phyloP scores from a whole-genome alignment of 2,329 filamentous ascomycete species.

The Cladosporium oxysporum region DNA sequence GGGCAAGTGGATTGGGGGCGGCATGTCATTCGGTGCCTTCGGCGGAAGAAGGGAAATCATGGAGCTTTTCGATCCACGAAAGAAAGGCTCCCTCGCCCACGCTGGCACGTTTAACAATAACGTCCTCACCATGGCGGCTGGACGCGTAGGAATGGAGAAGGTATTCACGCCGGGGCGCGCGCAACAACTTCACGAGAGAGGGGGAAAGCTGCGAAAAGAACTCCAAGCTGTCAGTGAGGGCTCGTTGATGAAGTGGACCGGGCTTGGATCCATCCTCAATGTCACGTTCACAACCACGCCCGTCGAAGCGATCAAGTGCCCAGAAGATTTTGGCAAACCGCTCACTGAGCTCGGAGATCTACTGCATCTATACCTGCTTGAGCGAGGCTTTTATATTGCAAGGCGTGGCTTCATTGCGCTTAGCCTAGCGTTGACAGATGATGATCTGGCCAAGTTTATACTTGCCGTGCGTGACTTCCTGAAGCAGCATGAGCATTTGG shows the following conservation, averaged over 20 bases:
- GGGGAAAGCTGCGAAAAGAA: slow-evolving; percentile 34
- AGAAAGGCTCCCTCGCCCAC: slow-evolving; percentile 49
- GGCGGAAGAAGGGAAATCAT: slow-evolving; percentile 63
- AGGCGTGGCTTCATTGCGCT: slow-evolving; percentile 40
- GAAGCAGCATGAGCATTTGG: background rate
- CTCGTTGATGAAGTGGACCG: slow-evolving; percentile 42
- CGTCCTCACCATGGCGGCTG: slow-evolving; percentile 60
- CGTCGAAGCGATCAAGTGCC: slow-evolving; percentile 29
- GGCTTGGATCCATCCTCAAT: slow-evolving; percentile 40
- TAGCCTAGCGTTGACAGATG: slow-evolving; percentile 38
- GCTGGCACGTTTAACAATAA: slow-evolving; percentile 72
- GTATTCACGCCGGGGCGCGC: slow-evolving; percentile 40
- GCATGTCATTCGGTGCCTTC: slow-evolving; percentile 67
- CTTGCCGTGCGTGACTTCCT: slow-evolving; percentile 8
- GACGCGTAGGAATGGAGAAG: slow-evolving; percentile 44
- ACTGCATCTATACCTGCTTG: slow-evolving; percentile 42
- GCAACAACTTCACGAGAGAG: slow-evolving; percentile 35
- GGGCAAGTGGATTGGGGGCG: slow-evolving; percentile 68
- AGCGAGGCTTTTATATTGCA: slow-evolving; percentile 41
- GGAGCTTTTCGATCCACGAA: slow-evolving; percentile 56
- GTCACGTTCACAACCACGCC: slow-evolving; percentile 39
- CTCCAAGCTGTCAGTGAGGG: slow-evolving; percentile 35
- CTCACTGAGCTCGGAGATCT: slow-evolving; percentile 36
- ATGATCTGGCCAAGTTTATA: slow-evolving; percentile 39
- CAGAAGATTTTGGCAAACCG: slow-evolving; percentile 28